Evolutionary conservation across 177 flowering plant species (phyloP), one percentile per base, ranked within the genome.

Genomic region (Vitis hybrid): DNA sequence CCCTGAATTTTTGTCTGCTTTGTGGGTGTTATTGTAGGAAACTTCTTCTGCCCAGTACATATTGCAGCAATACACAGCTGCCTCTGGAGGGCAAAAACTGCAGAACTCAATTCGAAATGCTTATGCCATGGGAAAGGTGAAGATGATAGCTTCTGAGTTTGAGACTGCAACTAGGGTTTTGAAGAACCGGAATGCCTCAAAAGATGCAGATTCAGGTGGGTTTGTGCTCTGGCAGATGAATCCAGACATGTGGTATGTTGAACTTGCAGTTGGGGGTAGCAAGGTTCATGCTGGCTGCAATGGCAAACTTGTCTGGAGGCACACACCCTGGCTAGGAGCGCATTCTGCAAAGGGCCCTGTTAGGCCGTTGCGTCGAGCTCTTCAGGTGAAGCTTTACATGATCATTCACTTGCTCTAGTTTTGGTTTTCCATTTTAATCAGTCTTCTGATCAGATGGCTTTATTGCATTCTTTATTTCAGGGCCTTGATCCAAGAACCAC

Each of bases 211-310:
- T 53, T 76, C 85, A 0, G 90, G 90, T 63, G 87, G 88, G 10
- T 87, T 87, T 68, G 90, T 87, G 53, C 82, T 87, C 61, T 87
- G 90, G 90, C 90, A 87, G 74, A 87, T 87, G 90, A 82, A 85
- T 63, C 88, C 88, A 6, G 90, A 87, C 60, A 85, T 81, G 88
- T 87, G 90, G 90, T 86, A 86, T 71, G 90, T 86, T 59, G 90
- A 86, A 77, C 85, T 86, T 46, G 86, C 88, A 11, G 88, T 83
- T 66, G 88, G 90, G 32, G 85, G 82, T 10, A 80, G 88, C 64
- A 86, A 85, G 73, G 90, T 86, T 65, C 90, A 77, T 71, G 90
- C 90, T 55, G 90, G 90, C 52, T 85, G 90, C 74, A 83, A 86
- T 73, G 90, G 90, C 18, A 79, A 76, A 69, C 80, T 86, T 55